Base-by-base conservation (phyloP, 768 basidiomycete species). In the Lactifluus hygrophoroides region DNA sequence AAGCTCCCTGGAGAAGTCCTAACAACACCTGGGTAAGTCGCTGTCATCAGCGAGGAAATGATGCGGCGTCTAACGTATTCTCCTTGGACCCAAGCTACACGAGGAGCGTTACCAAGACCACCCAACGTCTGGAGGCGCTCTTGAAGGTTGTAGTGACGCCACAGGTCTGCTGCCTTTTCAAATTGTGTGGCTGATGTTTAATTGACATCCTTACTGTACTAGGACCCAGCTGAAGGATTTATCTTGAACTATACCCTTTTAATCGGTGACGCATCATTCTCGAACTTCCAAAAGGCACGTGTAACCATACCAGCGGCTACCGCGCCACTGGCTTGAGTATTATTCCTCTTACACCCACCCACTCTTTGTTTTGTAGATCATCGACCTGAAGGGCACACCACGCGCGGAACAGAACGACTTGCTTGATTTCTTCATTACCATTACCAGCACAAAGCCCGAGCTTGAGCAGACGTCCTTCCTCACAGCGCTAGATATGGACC, bases 81-180 rank as follows among this genome's bases (percentile, higher is more conserved):
- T 66, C 14, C 61, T 44, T 44, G 44, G 2, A 17, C 57, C 28
- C 64, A 94, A n/a, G 93, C 34, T 97, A 94, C 68, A 83, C 85
- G 8, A 84, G 88, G 44, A 85, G 85, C 57, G 76, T 98, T 38
- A 84, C 79, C 27, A 95, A 93, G 65, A 86, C 80, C 42, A 89
- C 90, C 0, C 81, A 84, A 2, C 80, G 86, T 50, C 71, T 98
- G 45, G 96, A 99, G 71, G 90, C 92, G 1, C 75, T 99, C 65
- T 80, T 99, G 54, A 98, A 99, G 72, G 91, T 96, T 57, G 89
- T 98, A 54, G 84, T 97, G 21, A 94, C 92, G 0, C 95, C 95
- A 2, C 88, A 86, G 60, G 92, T 91, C 70, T 59, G 86, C 75
- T 11, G 27, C 21, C 13, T 23, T 19, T 30, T 34, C 23, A 19